phyloP scores from a whole-genome alignment of 495 filamentous ascomycete species.

The Aspergillus homomorphus region DNA sequence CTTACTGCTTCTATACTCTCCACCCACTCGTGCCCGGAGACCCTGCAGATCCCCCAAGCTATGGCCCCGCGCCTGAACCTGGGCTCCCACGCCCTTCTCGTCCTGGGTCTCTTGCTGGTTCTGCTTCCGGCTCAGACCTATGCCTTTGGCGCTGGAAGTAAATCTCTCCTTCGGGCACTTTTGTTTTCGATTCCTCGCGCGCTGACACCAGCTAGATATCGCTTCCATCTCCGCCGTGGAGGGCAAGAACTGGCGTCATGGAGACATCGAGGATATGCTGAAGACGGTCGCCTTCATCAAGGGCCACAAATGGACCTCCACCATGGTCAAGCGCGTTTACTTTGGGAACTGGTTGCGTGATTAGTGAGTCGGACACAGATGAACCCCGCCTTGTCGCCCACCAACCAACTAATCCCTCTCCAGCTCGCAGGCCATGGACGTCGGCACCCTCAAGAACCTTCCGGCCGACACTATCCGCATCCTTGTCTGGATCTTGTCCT shows the following conservation, averaged over 20 bases:
- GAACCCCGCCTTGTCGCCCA: neutral
- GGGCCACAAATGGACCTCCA: slow-evolving; percentile 91
- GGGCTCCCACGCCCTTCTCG: slow-evolving; percentile 35
- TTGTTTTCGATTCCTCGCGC: neutral
- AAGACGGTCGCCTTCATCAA: slow-evolving; percentile 83
- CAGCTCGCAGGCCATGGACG: slow-evolving; percentile 86
- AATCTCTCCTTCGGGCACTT: slow-evolving; percentile 7
- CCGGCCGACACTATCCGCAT: slow-evolving; percentile 89
- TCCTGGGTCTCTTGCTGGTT: slow-evolving; percentile 61
- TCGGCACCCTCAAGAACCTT: slow-evolving; percentile 83
- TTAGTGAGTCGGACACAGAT: slow-evolving; percentile 34
- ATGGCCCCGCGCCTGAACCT: slow-evolving; percentile 31
- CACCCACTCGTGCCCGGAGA: slow-evolving; percentile 2
- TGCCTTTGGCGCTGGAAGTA: slow-evolving; percentile 89
- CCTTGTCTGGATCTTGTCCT: slow-evolving; percentile 85
- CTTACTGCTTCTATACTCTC: slow-evolving; percentile 6
- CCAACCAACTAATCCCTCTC: slow-evolving; percentile 12
- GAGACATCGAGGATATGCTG: slow-evolving; percentile 93
- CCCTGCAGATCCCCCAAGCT: slow-evolving; percentile 6
- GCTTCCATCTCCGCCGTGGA: slow-evolving; percentile 91
- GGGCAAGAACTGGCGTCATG: slow-evolving; percentile 95
- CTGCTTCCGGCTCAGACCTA: slow-evolving; percentile 45
- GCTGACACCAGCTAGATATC: slow-evolving; percentile 53
- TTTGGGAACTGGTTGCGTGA: slow-evolving; percentile 66
- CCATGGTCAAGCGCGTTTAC: slow-evolving; percentile 86